Percentiles rank a stretch among this genome's conserved stretches.
phyloP scores from a whole-genome alignment of 768 basidiomycete genomes.

The Amanita thiersii region DNA sequence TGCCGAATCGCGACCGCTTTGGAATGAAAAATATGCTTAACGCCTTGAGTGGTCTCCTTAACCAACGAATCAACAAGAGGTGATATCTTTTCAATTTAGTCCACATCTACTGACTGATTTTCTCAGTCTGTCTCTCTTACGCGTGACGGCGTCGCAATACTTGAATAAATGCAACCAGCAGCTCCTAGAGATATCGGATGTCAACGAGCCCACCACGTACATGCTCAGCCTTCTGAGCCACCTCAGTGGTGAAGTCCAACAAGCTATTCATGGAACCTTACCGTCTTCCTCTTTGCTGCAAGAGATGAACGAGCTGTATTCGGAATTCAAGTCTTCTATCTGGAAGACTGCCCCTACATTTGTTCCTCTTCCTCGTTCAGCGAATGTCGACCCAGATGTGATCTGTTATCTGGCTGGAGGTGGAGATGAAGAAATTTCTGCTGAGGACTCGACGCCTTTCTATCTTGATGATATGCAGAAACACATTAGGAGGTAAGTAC shows the following conservation, averaged over 20 bases:
- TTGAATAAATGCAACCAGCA: conserved; percentile 23
- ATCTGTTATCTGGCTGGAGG: neutral
- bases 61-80: no score
- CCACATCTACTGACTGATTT: conserved; percentile 32
- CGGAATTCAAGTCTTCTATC: conserved; percentile 21
- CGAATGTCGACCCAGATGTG: neutral
- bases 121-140: conserved; percentile 24
- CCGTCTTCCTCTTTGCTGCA: conserved; percentile 21
- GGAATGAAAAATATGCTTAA: no score
- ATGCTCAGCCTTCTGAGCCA: conserved; percentile 25
- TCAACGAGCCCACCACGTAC: conserved; percentile 32
- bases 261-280: conserved; percentile 19
- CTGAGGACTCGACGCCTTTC: conserved; percentile 10
- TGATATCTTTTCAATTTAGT: no score
- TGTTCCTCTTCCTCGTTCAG: conserved; percentile 14
- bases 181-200: conserved; percentile 34
- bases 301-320: conserved; percentile 19
- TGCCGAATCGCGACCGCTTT: no score
- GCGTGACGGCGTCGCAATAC: conserved; percentile 34
- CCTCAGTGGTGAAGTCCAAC: conserved; percentile 22
- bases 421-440: neutral
- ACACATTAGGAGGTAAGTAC: conserved; percentile 23
- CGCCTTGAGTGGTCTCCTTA: no score
- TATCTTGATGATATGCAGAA: conserved; percentile 23
- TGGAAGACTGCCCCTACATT: conserved; percentile 28